phyloP scores from a whole-genome alignment of 371 early-diverging fungal genomes.

The Massospora cicadina region DNA sequence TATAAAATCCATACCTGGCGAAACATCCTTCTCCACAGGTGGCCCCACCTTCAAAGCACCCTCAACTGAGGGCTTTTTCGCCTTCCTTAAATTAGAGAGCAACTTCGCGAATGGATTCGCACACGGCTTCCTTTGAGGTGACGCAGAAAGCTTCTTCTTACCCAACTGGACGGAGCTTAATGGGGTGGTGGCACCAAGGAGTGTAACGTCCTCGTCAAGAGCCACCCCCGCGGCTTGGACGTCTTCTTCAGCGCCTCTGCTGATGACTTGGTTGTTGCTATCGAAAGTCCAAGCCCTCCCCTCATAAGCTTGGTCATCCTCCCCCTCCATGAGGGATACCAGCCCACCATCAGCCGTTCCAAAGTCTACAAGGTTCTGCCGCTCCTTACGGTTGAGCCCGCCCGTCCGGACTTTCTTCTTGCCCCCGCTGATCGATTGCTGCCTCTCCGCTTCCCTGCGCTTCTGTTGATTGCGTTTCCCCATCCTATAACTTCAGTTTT shows the following conservation, averaged over 20 bases:
- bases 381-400: slow-evolving; percentile 2
- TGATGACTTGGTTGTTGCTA: slow-evolving; percentile 16
- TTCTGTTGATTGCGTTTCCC: slow-evolving; percentile 16
- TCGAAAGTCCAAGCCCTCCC: slow-evolving; percentile 10
- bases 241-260: slow-evolving; percentile 9
- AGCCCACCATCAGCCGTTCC: slow-evolving; percentile 6
- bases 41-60: neutral
- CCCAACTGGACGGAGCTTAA: neutral
- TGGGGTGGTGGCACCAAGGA: neutral
- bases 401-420: slow-evolving; percentile 15
- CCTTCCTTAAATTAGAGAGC: neutral
- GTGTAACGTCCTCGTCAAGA: neutral
- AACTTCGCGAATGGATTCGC: neutral
- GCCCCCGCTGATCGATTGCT: neutral
- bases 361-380: neutral
- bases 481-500: too few relatives aligned
- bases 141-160: neutral
- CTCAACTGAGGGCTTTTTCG: neutral
- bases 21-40: neutral
- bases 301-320: slow-evolving; percentile 14
- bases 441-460: slow-evolving; percentile 16
- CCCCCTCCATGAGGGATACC: slow-evolving; percentile 16
- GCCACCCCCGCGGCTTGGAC: too few relatives aligned
- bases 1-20: neutral
- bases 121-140: neutral